Evolutionary conservation across 2,329 filamentous ascomycete species (phyloP), one percentile per base, ranked within the genome.

Genomic region (Aspergillus sp.): DNA sequence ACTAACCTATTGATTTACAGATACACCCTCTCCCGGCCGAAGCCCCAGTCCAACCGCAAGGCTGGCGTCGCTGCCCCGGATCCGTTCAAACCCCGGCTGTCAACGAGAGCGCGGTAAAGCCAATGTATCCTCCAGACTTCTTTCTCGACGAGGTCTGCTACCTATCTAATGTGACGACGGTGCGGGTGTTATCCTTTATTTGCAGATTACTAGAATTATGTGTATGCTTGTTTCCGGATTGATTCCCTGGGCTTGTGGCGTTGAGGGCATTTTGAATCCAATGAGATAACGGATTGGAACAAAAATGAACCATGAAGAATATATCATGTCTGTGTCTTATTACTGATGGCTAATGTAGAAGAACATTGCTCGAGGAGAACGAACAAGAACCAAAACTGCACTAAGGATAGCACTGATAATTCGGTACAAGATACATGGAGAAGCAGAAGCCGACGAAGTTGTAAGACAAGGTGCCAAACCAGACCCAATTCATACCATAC

Each of bases 1-100:
- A 63, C 46, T 44, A 44, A 54, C 16, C n/a, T n/a, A 34, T 49
- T 6, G 4, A 23, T 9, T 13, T 44, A 42, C 21, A 72, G 70
- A 58, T 73, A 73, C 56, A 73, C 71, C 17, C 67, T 73, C 38
- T 69, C 71, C 41, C 58, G 71, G 45, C 71, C 71, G 46, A 73
- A 72, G 47, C 67, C 71, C n/a, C 68, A 68, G 40, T 73, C 71
- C 9, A 70, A 71, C 53, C 70, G 71, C 40, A 65, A 60, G 54
- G 71, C 71, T 1, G 71, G 71, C 38, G 64, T 73, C 29, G 54
- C 69, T 9, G 64, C 67, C 17, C 61, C 64, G 9, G 65, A 69
- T 47, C 67, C 67, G 1, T 60, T 55, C 45, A 32, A 52, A 17
- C 45, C 36, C 9, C 49, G 58, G 67, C 16, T 43, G 13, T 46